These are phyloP conservation scores for Pulveroboletus sp. DNA, from an alignment of 768 basidiomycete species.

Conservation along the genomic window DNA sequence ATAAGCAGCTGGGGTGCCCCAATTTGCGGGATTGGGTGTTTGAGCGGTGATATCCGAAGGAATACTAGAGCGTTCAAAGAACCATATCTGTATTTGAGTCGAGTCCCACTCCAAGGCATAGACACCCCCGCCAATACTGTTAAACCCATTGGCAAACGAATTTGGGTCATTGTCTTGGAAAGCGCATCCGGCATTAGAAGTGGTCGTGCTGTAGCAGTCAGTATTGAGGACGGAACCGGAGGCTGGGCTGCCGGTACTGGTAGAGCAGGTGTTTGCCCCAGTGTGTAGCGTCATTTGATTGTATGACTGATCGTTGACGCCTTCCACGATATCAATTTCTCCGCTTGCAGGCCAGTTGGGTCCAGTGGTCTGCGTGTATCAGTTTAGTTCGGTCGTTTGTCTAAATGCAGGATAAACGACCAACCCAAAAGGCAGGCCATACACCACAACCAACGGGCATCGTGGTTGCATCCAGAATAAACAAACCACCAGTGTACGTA, in stretches of 20 bases:
- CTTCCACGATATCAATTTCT: constrained; percentile 75
- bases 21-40: constrained; percentile 41
- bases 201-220: constrained; percentile 38
- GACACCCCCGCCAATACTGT: constrained; percentile 44
- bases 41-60: constrained; percentile 44
- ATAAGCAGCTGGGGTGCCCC: constrained; percentile 49
- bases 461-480: constrained; percentile 63
- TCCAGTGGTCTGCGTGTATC: constrained; percentile 36
- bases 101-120: constrained; percentile 52
- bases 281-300: constrained; percentile 71
- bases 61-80: constrained; percentile 46
- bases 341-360: constrained; percentile 50
- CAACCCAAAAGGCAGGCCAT: constrained; percentile 55
- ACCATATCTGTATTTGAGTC: constrained; percentile 51
- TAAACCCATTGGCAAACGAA: constrained; percentile 39
- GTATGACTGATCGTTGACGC: constrained; percentile 50
- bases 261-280: constrained; percentile 31
- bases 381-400: background rate
- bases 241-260: constrained; percentile 11
- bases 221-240: constrained; percentile 21
- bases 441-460: too few relatives aligned
- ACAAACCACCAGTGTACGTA: constrained; percentile 55
- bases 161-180: constrained; percentile 35
- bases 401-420: constrained; percentile 8
- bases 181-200: constrained; percentile 46